Evolutionary conservation across 352 stramenopile species (phyloP), one percentile per base, ranked within the genome.

Genomic region (Globisporangium mamillatum): DNA sequence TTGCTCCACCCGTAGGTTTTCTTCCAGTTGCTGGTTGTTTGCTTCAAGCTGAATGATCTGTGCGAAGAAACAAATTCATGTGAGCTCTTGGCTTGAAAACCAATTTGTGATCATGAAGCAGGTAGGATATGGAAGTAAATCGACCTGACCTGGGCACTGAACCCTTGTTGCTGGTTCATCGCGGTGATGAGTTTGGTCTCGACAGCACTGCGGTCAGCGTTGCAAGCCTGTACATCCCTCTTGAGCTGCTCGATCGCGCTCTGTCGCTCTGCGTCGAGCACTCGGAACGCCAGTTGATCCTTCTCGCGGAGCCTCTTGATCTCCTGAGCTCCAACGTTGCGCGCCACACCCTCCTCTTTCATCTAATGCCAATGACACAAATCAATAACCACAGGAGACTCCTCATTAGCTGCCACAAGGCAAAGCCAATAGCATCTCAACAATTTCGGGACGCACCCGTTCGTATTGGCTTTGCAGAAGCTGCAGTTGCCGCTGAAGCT

Each of bases 281-380:
- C 46, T 44, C 66, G 75, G 5, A 68, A 54, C 69, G 78, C 70
- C 27, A 50, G 6, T 20, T 80, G 72, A 10, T 76, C 59, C 50
- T 84, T 83, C 57, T 92, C 78, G 5, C 75, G 74, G 25, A 84
- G 64, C 29, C 74, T 74, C 32, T 71, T 73, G 24, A 74, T 61
- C 56, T 92, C 79, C 12, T 78, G 67, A 9, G 72, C 66, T 20
- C 63, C 57, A 3, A 73, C 68, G 2, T 69, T 73, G 3, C 87
- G 78, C 0, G 69, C 48, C 41, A 87, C 74, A 1, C 68, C 66
- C 8, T 90, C 78, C 12, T 61, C 46, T 48, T 70, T 70, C 16
- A 71, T 70, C 75, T 81, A 9, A n/a, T 34, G 3, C 16, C 52
- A 34, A 34, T 57, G 3, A 4, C 8, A 18, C 16, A 32, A 34